Conservation (phyloP, 257 asterid genomes). For the Solanum virginianum region DNA sequence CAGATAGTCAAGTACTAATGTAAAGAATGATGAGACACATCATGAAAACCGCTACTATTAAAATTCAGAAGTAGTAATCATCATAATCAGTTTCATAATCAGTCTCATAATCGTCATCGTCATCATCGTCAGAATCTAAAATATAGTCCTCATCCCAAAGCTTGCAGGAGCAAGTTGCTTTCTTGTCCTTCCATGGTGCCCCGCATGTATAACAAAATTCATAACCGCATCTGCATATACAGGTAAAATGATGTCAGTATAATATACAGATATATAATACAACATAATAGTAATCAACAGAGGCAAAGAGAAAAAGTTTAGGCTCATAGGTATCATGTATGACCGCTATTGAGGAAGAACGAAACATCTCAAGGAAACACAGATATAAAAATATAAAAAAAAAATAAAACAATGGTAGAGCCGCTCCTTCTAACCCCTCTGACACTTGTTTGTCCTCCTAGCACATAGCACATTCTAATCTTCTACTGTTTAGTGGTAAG, state of each 20-base stretch:
- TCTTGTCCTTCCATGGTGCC: constrained; percentile 22
- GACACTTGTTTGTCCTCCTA: neutral
- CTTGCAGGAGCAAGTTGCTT: constrained; percentile 13
- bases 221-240: constrained; percentile 44
- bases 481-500: neutral
- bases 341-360: neutral
- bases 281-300: neutral
- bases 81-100: neutral
- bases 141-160: constrained; percentile 25
- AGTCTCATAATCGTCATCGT: neutral
- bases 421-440: neutral
- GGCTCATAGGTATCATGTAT: neutral
- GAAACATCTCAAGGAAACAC: neutral
- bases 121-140: neutral
- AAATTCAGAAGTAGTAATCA: neutral
- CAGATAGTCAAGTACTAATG: neutral
- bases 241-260: neutral
- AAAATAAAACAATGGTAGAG: neutral
- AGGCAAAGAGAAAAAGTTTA: neutral
- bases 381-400: neutral
- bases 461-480: neutral
- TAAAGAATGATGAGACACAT: neutral
- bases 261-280: neutral
- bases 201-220: constrained; percentile 35
- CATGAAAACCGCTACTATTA: neutral